Percentiles rank a stretch among this genome's conserved stretches.
phyloP scores from a whole-genome alignment of 2,329 filamentous ascomycete species.

The Diaporthe longicolla region DNA sequence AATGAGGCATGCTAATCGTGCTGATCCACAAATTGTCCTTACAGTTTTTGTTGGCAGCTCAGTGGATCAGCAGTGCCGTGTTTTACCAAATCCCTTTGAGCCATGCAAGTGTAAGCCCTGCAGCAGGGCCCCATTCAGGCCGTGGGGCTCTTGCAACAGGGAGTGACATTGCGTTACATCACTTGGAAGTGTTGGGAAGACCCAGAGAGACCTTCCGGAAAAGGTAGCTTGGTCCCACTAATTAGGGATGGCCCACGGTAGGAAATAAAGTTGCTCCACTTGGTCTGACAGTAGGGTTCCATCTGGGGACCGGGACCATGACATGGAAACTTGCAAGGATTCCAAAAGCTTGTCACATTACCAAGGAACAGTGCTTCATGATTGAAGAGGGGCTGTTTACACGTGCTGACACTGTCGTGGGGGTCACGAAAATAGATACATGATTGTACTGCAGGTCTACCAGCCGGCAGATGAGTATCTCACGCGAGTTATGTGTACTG shows the following conservation, averaged over 20 bases:
- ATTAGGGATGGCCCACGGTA: not conserved
- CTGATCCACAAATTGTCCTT: not conserved
- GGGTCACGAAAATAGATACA: not conserved
- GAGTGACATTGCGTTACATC: not conserved
- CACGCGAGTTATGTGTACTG: not conserved
- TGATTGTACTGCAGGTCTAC: not conserved
- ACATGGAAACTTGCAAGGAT: not conserved
- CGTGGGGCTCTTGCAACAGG: not conserved
- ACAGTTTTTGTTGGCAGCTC: no score
- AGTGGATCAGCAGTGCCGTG: not conserved
- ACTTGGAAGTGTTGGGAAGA: not conserved
- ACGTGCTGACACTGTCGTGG: not conserved
- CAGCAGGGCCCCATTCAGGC: not conserved
- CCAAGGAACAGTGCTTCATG: not conserved
- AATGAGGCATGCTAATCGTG: not conserved
- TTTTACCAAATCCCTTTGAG: not conserved
- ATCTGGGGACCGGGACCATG: not conserved
- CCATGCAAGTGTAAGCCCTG: not conserved
- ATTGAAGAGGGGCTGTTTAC: no score
- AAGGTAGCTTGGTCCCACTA: not conserved
- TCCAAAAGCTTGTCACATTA: not conserved
- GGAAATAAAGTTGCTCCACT: slow-evolving; percentile 25
- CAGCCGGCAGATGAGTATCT: not conserved
- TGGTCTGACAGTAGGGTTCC: not conserved
- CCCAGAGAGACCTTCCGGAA: not conserved